Evolutionary conservation across 371 early-diverging fungal genomes (phyloP).

Genomic region (Mortierella sp.): DNA sequence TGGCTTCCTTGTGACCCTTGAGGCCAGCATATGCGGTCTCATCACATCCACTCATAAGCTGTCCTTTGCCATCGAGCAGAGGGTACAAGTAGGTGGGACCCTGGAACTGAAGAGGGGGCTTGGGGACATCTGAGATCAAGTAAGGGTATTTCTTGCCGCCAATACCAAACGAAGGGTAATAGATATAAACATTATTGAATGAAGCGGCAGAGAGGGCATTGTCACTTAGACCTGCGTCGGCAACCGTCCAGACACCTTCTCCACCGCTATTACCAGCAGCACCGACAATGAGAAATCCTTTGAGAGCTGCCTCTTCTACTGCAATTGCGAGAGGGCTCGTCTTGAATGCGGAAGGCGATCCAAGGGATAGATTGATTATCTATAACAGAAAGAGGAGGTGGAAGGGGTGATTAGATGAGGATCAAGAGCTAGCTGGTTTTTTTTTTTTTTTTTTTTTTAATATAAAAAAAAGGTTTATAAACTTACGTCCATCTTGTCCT

Average conservation of each 20-base stretch:
- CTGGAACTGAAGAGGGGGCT: constrained; percentile 7
- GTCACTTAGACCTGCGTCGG: constrained; percentile 67
- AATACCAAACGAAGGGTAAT: constrained; percentile 27
- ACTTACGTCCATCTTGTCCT: too few relatives aligned
- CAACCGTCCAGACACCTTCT: constrained; percentile 68
- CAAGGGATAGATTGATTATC: constrained; percentile 73
- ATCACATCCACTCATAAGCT: constrained; percentile 59
- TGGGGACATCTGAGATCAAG: too few relatives aligned
- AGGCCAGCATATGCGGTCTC: constrained; percentile 21
- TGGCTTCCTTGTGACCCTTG: constrained; percentile 56
- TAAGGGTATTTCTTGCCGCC: constrained; percentile 6
- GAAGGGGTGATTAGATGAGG: neutral
- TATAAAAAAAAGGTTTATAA: too few relatives aligned
- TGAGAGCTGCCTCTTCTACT: constrained; percentile 45
- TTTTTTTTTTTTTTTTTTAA: too few relatives aligned
- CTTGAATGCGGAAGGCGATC: constrained; percentile 59
- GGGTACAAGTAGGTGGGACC: constrained; percentile 6
- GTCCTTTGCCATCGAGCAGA: constrained; percentile 14
- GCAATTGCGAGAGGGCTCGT: constrained; percentile 50
- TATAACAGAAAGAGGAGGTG: neutral
- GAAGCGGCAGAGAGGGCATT: constrained; percentile 74
- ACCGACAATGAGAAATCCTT: constrained; percentile 56
- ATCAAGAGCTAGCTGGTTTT: too few relatives aligned
- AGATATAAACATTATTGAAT: constrained; percentile 61
- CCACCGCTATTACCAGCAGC: constrained; percentile 77